These are phyloP conservation scores for Haematococcus sp. DNA, from an alignment of 139 green algal species.

Conservation along the genomic window DNA sequence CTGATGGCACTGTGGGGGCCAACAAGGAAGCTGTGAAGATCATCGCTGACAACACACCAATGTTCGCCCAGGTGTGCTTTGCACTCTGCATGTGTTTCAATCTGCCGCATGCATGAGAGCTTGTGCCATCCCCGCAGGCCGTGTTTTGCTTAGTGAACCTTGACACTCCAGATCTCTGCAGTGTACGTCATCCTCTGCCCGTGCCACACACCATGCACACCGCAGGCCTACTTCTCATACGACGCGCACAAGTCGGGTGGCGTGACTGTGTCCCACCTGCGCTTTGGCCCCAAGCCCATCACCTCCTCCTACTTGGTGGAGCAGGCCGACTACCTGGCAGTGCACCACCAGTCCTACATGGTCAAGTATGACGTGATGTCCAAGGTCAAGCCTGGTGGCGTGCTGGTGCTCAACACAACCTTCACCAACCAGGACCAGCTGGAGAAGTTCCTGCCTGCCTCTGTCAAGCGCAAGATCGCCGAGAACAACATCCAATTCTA, in stretches of 20 bases:
- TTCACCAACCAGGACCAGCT: slow-evolving; percentile 30
- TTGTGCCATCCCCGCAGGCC: no score
- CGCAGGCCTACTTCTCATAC: slow-evolving; percentile 57
- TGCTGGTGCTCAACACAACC: slow-evolving; percentile 49
- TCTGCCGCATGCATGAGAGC: no score
- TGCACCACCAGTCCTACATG: slow-evolving; percentile 28
- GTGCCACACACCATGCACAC: no score
- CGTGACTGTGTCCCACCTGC: no score
- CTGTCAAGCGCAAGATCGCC: slow-evolving; percentile 33
- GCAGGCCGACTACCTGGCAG: slow-evolving; percentile 50
- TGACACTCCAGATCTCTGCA: no score
- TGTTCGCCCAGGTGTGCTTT: no score
- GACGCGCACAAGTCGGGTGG: no score
- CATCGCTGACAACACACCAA: slow-evolving; percentile 26
- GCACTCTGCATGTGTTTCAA: no score
- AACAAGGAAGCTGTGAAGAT: slow-evolving; percentile 68
- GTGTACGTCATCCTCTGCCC: no score
- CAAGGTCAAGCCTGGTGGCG: slow-evolving; percentile 36
- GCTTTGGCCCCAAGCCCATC: slow-evolving; percentile 49
- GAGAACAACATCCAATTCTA: slow-evolving; percentile 30
- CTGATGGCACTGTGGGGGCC: slow-evolving; percentile 56
- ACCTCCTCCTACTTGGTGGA: slow-evolving; percentile 43
- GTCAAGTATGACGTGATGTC: slow-evolving; percentile 51
- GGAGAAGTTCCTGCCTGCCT: neutral
- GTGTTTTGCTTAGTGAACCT: no score